Percentiles rank a stretch among this genome's conserved stretches.
Conservation (phyloP, 2,329 filamentous ascomycete genomes). For the Calonectria hawksworthii region DNA sequence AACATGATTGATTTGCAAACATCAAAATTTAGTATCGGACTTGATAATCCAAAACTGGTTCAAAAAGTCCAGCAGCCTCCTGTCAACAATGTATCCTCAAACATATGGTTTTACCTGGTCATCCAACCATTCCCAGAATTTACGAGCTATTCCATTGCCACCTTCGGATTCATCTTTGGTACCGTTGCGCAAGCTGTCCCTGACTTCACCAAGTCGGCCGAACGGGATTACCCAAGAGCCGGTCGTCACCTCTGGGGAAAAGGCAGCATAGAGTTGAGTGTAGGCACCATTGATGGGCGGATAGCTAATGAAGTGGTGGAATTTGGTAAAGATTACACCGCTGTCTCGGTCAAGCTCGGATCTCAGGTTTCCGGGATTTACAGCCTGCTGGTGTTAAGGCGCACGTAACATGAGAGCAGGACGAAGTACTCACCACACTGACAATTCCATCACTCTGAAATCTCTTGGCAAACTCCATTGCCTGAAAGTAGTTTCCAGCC, state of each 20-base stretch:
- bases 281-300: not conserved
- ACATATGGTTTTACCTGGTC: not conserved
- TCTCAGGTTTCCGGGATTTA: conserved; percentile 33
- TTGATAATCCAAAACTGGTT: too few relatives aligned
- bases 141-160: not conserved
- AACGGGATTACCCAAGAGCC: conserved; percentile 12
- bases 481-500: conserved; percentile 33
- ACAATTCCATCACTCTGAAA: conserved; percentile 9
- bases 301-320: not conserved
- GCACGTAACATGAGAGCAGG: not conserved
- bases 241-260: not conserved
- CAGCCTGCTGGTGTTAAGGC: not conserved
- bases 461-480: conserved; percentile 9
- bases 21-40: too few relatives aligned
- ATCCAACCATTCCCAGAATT: not conserved
- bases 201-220: not conserved
- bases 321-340: not conserved
- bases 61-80: too few relatives aligned
- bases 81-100: not conserved
- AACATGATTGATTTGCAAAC: too few relatives aligned
- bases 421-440: not conserved
- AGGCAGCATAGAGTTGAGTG: not conserved
- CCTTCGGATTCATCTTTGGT: not conserved
- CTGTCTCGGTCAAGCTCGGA: not conserved
- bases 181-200: not conserved